phyloP scores from a whole-genome alignment of 495 filamentous ascomycete species.

The Neurospora africana region DNA sequence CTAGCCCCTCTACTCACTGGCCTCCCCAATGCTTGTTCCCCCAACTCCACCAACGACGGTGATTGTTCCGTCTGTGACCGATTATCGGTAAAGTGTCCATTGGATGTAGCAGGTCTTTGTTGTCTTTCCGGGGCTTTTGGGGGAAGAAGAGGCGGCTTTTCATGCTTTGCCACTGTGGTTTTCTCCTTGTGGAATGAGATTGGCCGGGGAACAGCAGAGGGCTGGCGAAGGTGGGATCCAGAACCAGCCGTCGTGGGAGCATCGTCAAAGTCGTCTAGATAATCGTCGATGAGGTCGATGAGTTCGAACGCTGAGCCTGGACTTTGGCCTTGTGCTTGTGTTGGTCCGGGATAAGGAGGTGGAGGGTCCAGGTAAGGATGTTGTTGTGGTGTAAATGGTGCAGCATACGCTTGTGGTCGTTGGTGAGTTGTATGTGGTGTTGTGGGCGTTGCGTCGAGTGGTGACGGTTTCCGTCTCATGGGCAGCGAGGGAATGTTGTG shows the following conservation, averaged over 20 bases:
- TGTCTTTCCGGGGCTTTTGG: not conserved
- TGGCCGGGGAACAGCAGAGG: not conserved
- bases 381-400: not conserved
- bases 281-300: not conserved
- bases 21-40: not conserved
- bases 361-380: not conserved
- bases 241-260: not conserved
- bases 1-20: not conserved
- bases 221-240: not conserved
- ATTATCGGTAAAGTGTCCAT: too few species aligned
- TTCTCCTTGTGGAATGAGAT: not conserved
- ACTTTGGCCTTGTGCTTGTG: not conserved
- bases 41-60: not conserved
- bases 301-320: not conserved
- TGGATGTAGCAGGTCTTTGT: not conserved
- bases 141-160: not conserved
- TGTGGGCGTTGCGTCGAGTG: not conserved
- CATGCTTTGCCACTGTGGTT: not conserved
- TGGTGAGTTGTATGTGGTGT: not conserved
- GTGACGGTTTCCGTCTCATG: not conserved
- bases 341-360: not conserved
- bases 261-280: not conserved
- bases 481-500: not conserved
- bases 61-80: too few species aligned
- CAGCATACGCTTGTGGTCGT: not conserved